phyloP scores from a whole-genome alignment of 768 basidiomycete genomes.

The Trametes elegans region DNA sequence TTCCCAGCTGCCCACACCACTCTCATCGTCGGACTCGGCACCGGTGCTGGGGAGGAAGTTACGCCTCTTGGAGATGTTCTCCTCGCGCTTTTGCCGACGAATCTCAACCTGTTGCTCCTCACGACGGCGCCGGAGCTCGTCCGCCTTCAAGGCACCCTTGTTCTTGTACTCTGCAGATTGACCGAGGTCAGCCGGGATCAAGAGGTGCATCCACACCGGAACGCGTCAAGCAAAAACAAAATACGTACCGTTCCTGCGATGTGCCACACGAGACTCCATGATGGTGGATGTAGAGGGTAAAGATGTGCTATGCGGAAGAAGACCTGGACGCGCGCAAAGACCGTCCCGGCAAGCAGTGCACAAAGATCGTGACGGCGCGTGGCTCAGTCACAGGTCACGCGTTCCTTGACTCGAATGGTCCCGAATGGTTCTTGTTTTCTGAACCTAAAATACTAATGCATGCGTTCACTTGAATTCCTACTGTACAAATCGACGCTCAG shows the following conservation, averaged over 20 bases:
- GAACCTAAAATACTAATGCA: background rate
- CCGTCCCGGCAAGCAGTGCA: slow-evolving; percentile 15
- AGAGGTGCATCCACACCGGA: background rate
- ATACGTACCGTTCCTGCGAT: slow-evolving; percentile 66
- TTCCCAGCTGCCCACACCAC: slow-evolving; percentile 67
- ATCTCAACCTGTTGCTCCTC: slow-evolving; percentile 99
- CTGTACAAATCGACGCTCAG: background rate
- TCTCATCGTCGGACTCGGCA: slow-evolving; percentile 91
- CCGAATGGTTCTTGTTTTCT: slow-evolving; percentile 3
- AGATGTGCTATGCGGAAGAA: slow-evolving; percentile 21
- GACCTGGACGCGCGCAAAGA: slow-evolving; percentile 24
- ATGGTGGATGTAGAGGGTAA: slow-evolving; percentile 22
- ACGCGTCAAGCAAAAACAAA: background rate
- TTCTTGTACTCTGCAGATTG: slow-evolving; percentile 75
- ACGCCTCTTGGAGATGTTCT: slow-evolving; percentile 96
- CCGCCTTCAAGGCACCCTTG: slow-evolving; percentile 85
- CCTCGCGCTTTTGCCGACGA: slow-evolving; percentile 96
- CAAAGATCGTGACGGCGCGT: slow-evolving; percentile 23
- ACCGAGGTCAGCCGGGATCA: slow-evolving; percentile 37
- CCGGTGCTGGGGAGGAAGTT: slow-evolving; percentile 80
- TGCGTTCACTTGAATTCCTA: background rate
- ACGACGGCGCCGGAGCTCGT: slow-evolving; percentile 92
- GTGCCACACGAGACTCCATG: slow-evolving; percentile 64
- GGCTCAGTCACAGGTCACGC: slow-evolving; percentile 24
- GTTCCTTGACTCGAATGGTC: slow-evolving; percentile 10